These are phyloP conservation scores for Phytophthora vignae DNA, from an alignment of 352 stramenopile genomes.

Conservation along the genomic window DNA sequence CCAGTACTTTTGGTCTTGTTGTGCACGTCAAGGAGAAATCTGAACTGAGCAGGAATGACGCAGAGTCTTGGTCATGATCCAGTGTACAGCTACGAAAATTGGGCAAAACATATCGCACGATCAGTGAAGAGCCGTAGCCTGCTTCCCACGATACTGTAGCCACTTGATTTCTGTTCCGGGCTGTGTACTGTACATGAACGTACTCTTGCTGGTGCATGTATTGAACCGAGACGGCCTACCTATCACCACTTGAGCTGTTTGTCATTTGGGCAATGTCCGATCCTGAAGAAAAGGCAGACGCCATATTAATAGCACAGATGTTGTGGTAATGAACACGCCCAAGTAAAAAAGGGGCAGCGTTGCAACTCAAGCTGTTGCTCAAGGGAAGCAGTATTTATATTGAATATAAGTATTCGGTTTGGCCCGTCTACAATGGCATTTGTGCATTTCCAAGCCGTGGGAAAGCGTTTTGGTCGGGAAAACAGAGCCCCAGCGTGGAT, in stretches of 20 bases:
- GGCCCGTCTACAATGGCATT: too few species aligned
- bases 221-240: background rate
- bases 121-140: background rate
- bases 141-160: background rate
- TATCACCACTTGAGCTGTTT: too few species aligned
- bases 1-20: background rate
- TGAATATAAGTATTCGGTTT: too few species aligned
- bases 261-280: background rate
- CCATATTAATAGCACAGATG: too few species aligned
- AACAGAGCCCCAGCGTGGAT: too few species aligned
- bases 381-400: too few species aligned
- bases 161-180: background rate
- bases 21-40: background rate
- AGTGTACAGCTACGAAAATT: background rate
- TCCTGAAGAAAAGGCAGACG: background rate
- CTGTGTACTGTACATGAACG: background rate
- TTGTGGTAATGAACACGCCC: too few species aligned
- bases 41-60: background rate
- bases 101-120: background rate
- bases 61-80: too few species aligned
- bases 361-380: too few species aligned
- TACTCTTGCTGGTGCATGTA: background rate
- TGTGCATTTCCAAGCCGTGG: too few species aligned
- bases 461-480: too few species aligned
- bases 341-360: too few species aligned